Evolutionary conservation across 2,329 filamentous ascomycete genomes (phyloP), one percentile per base, ranked within the genome.

Genomic region (Claviceps africana): DNA sequence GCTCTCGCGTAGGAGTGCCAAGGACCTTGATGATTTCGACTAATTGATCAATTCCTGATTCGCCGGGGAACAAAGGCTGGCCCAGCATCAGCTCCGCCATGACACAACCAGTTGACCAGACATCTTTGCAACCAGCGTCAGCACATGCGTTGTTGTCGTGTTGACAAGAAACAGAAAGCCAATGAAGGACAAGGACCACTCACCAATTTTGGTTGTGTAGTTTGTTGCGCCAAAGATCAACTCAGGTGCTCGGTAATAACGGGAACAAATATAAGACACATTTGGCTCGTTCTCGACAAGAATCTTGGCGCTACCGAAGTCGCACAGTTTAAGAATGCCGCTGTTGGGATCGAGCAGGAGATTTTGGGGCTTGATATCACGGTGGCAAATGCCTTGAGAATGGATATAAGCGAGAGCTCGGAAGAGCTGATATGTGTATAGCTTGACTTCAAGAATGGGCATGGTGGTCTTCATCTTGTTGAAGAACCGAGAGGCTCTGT

Each of bases 391-490:
- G 64, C 93, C 93, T 73, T 96, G 91, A 10, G 93, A 97, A 73
- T 98, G 93, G 62, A 98, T 98, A 73, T 98, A 98, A 65, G 93
- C 93, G 61, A 98, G 79, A 37, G 93, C 95, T 62, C 93, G 85
- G 81, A 98, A 98, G 52, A 98, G 85, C 76, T 98, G 93, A 74
- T 98, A 98, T 67, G 91, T 98, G 77, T 97, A 98, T 57, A 98
- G 85, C 77, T 98, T 98, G 67, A 97, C 89, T 71, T 98, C 93
- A 61, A 98, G 81, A 62, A 91, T 95, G 17, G 93, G 93, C 93
- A 98, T 98, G 51, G 91, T 96, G 7, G 90, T 95, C 82, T 97
- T 98, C 85, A 97, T 85, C 77, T 98, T 98, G 79, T 94, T 97
- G 79, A 98, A 98, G 74, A 96, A 97, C 64, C 93, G 85, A 57